Conservation (phyloP, 177 flowering plant genomes). For the Vitis hybrid region DNA sequence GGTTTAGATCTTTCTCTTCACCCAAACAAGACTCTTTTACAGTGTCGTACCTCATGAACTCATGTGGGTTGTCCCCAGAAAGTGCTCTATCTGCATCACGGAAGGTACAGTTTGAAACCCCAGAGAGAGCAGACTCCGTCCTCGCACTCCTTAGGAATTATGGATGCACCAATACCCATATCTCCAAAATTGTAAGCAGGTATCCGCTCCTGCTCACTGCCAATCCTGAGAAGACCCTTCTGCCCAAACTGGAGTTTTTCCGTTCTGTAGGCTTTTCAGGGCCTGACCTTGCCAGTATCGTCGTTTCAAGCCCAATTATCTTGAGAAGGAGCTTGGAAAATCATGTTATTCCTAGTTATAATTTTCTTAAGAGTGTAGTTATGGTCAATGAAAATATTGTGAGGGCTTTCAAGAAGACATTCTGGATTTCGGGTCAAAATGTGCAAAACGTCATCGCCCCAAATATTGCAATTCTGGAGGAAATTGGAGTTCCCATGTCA, state of each 20-base stretch:
- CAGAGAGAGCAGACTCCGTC: conserved; percentile 14
- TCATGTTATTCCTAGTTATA: not conserved
- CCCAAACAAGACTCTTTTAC: not conserved
- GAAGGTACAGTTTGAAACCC: conserved; percentile 6
- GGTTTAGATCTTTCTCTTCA: too few species aligned
- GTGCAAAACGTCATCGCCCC: not conserved
- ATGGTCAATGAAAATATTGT: not conserved
- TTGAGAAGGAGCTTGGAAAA: too few species aligned
- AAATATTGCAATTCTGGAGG: not conserved
- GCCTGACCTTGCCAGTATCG: too few species aligned
- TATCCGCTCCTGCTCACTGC: conserved; percentile 3
- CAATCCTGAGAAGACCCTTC: conserved; percentile 12
- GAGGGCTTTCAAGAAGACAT: not conserved
- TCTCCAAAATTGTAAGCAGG: conserved; percentile 9
- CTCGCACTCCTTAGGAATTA: conserved; percentile 6
- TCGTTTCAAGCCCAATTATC: too few species aligned
- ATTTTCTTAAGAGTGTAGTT: not conserved
- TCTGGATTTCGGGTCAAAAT: not conserved
- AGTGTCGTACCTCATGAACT: conserved; percentile 11
- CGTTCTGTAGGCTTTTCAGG: too few species aligned
- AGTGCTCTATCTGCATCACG: conserved; percentile 11
- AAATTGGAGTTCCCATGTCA: not conserved
- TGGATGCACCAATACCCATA: conserved; percentile 25
- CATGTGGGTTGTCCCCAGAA: conserved; percentile 25
- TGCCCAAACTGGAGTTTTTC: not conserved